These are phyloP conservation scores for Stemphylium beticola DNA, from an alignment of 2,329 filamentous ascomycete species.

Conservation along the genomic window DNA sequence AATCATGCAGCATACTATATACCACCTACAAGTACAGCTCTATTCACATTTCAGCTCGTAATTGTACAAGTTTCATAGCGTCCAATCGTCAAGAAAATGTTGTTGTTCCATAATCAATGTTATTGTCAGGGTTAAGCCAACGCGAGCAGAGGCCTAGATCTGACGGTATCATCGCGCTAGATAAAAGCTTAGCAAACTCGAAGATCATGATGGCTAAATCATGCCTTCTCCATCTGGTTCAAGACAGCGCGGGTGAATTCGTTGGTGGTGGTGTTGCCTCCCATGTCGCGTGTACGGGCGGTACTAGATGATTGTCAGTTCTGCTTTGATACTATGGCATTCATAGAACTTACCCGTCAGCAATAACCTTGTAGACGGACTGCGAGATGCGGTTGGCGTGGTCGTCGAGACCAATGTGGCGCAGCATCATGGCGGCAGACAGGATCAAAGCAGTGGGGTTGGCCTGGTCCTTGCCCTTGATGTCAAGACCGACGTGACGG, in stretches of 20 bases:
- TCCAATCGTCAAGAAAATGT: slow-evolving; percentile 31
- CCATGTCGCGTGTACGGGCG: slow-evolving; percentile 93
- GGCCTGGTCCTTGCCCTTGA: slow-evolving; percentile 99
- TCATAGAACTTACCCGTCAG: slow-evolving; percentile 73
- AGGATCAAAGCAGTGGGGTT: slow-evolving; percentile 97
- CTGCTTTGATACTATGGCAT: neutral
- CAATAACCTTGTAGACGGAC: slow-evolving; percentile 81
- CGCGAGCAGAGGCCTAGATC: slow-evolving; percentile 11
- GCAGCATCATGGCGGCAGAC: slow-evolving; percentile 94
- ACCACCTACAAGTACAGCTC: slow-evolving; percentile 51
- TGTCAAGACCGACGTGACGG: slow-evolving; percentile 98
- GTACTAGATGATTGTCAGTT: slow-evolving; percentile 64
- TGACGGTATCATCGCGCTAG: slow-evolving; percentile 19
- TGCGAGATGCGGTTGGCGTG: slow-evolving; percentile 98
- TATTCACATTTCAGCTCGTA: slow-evolving; percentile 44
- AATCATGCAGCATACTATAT: slow-evolving; percentile 50
- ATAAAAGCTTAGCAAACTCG: slow-evolving; percentile 22
- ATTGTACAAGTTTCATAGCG: slow-evolving; percentile 40
- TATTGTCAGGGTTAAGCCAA: slow-evolving; percentile 9
- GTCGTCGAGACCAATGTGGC: slow-evolving; percentile 95
- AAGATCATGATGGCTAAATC: slow-evolving; percentile 14
- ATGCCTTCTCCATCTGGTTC: slow-evolving; percentile 82
- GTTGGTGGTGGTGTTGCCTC: slow-evolving; percentile 85
- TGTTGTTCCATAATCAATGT: slow-evolving; percentile 8
- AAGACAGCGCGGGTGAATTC: slow-evolving; percentile 95